phyloP scores from a whole-genome alignment of 495 filamentous ascomycete species.

The Penicillium mononematosum region DNA sequence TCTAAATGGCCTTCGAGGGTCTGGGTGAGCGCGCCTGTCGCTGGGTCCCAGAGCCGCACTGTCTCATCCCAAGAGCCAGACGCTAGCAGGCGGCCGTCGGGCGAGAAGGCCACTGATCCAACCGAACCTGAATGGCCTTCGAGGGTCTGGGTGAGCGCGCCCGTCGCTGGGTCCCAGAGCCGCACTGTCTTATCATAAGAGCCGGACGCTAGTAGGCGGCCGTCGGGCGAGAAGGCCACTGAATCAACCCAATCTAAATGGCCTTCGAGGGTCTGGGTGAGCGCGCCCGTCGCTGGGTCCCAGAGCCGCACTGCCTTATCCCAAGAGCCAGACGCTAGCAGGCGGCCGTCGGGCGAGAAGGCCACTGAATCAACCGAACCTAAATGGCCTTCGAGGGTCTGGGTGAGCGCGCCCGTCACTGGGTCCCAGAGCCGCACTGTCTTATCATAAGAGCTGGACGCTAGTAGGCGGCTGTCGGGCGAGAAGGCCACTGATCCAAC shows the following conservation, averaged over 20 bases:
- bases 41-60: too few relatives aligned
- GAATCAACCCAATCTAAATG: too few relatives aligned
- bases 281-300: slow-evolving; percentile 19
- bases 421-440: too few relatives aligned
- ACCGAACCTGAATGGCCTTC: slow-evolving; percentile 22
- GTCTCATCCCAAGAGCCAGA: slow-evolving; percentile 8
- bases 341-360: slow-evolving; percentile 29
- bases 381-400: too few relatives aligned
- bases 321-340: slow-evolving; percentile 20
- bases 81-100: slow-evolving; percentile 20
- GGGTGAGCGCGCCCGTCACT: too few relatives aligned
- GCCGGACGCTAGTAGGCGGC: neutral
- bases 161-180: neutral
- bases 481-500: too few relatives aligned
- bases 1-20: too few relatives aligned
- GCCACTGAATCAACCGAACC: too few relatives aligned
- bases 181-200: neutral
- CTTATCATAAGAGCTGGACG: too few relatives aligned
- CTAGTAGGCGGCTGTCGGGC: too few relatives aligned
- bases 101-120: slow-evolving; percentile 24
- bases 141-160: neutral
- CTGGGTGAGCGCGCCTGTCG: too few relatives aligned
- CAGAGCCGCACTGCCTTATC: slow-evolving; percentile 32
- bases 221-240: slow-evolving; percentile 1
- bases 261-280: too few relatives aligned